phyloP scores from a whole-genome alignment of 139 green algal species.

The Trebouxia sp. region DNA sequence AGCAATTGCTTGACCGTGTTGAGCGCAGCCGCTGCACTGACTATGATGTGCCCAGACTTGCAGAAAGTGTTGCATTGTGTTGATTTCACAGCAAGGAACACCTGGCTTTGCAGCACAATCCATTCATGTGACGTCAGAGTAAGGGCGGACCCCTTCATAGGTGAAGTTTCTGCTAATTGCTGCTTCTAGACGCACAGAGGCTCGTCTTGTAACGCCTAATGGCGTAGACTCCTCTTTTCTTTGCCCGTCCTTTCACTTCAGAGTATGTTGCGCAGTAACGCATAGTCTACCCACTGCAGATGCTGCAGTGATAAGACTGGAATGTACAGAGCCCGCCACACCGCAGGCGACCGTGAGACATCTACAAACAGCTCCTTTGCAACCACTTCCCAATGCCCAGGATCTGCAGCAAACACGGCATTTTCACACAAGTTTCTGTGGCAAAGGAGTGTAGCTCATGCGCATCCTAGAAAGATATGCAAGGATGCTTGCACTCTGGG shows the following conservation, averaged over 20 bases:
- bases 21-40: neutral
- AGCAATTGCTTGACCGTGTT: neutral
- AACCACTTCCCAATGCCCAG: slow-evolving; percentile 38
- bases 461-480: neutral
- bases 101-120: too few relatives aligned
- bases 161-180: neutral
- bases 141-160: neutral
- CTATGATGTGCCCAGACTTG: too few relatives aligned
- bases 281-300: slow-evolving; percentile 40
- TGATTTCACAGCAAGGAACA: too few relatives aligned
- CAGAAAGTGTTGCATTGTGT: too few relatives aligned
- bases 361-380: slow-evolving; percentile 43
- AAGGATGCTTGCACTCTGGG: neutral
- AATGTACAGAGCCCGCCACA: slow-evolving; percentile 59
- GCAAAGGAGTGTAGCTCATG: neutral
- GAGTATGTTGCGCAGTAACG: slow-evolving; percentile 39
- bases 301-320: slow-evolving; percentile 39
- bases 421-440: too few relatives aligned
- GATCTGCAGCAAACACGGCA: neutral
- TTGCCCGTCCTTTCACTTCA: too few relatives aligned
- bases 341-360: slow-evolving; percentile 25
- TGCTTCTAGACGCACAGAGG: neutral
- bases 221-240: too few relatives aligned
- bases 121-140: too few relatives aligned
- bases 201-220: too few relatives aligned